phyloP scores from a whole-genome alignment of 1,284 basidiomycete genomes.

The Apiotrichum gracile region DNA sequence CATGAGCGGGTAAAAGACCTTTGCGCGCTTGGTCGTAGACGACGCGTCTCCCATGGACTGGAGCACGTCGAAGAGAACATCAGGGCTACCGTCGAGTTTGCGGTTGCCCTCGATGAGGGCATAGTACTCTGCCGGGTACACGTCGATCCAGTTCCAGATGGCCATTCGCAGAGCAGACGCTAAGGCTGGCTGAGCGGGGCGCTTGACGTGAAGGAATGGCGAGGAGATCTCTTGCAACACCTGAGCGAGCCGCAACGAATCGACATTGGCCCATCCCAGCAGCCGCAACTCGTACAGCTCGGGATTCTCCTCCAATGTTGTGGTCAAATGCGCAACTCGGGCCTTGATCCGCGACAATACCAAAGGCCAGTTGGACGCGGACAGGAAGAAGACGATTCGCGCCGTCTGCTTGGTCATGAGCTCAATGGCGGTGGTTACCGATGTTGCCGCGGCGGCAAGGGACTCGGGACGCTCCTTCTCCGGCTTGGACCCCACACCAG shows the following conservation, averaged over 20 bases:
- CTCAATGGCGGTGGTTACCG: conserved; percentile 22
- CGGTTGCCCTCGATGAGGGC: conserved; percentile 58
- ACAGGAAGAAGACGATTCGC: conserved; percentile 78
- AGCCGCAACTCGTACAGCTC: conserved; percentile 48
- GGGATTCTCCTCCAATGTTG: conserved; percentile 51
- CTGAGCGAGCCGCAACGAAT: conserved; percentile 40
- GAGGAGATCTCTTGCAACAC: conserved; percentile 64
- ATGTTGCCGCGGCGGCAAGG: conserved; percentile 12
- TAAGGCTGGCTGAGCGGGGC: conserved; percentile 65
- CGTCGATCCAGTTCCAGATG: conserved; percentile 88
- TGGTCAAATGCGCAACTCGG: conserved; percentile 55
- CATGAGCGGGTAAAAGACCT: conserved; percentile 74
- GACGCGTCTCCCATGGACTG: conserved; percentile 54
- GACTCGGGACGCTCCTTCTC: conserved; percentile 7
- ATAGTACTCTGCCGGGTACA: conserved; percentile 73
- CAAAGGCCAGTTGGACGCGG: conserved; percentile 81
- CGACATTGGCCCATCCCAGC: conserved; percentile 49
- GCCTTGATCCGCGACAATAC: conserved; percentile 67
- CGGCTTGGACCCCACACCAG: not conserved
- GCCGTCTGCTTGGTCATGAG: conserved; percentile 52
- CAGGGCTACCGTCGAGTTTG: conserved; percentile 71
- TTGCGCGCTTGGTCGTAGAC: conserved; percentile 38
- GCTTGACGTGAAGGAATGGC: conserved; percentile 75
- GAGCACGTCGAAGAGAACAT: conserved; percentile 73
- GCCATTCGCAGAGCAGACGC: conserved; percentile 70